Base-by-base conservation (phyloP, 306 rosid genomes). In the Echinosophora koreensis region DNA sequence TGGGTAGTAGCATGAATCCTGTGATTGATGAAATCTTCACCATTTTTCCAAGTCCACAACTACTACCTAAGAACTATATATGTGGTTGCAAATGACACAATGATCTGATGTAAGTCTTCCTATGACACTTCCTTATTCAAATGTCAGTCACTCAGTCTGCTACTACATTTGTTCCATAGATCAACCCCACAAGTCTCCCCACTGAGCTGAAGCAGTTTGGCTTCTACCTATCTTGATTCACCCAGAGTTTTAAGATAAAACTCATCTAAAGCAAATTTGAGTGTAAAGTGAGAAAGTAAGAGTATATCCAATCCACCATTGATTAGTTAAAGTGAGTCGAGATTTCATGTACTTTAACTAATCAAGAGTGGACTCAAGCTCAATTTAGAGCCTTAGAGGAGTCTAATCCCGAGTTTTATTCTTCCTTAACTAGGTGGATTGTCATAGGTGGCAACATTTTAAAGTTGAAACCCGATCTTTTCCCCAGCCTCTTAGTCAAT, bases 151-250 rank as follows among this genome's bases (percentile, higher is more conserved):
- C n/a, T n/a, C n/a, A n/a, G n/a, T n/a, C 76, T 81, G 72, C 83
- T 83, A 46, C 91, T 93, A 27, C 81, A 87, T 84, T 80, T 85
- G 58, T 93, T 87, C 95, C 98, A 89, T 4, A 91, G 81, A 86
- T 89, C 97, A 49, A 93, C 68, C 49, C 90, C 97, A 30, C 82
- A 88, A 62, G 82, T 71, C 61, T 87, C 82, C 13, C 55, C 42
- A 0, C 76, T 68, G 3, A 91, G 88, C 86, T 91, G 86, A 76
- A 47, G 83, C 54, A 88, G 49, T 83, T 82, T 84, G 0, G 76
- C 88, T 58, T 66, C 78, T 15, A 88, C 82, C 95, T 93, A 88
- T 81, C 49, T 80, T 0, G 82, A 71, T 54, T 78, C 81, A 12
- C 30, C 76, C 5, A 17, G 38, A 37, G 67, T 81, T n/a, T n/a